These are phyloP conservation scores for Podaxis sp. DNA, from an alignment of 768 basidiomycete species.

Conservation along the genomic window DNA sequence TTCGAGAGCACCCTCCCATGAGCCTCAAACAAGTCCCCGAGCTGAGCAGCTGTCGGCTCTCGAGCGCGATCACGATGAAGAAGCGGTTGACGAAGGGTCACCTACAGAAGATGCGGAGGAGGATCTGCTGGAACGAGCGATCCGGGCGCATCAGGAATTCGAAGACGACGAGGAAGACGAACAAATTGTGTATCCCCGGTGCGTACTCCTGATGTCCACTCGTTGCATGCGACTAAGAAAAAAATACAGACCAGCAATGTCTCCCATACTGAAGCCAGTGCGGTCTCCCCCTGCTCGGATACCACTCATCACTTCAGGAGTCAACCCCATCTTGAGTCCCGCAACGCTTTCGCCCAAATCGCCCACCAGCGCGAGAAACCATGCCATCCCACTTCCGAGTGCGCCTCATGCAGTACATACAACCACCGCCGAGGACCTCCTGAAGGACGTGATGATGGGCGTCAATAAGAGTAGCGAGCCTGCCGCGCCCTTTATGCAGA, in stretches of 20 bases:
- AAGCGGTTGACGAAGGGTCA: constrained; percentile 64
- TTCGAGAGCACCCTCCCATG: constrained; percentile 5
- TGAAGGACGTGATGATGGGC: constrained; percentile 48
- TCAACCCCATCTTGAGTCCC: constrained; percentile 29
- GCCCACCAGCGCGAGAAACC: constrained; percentile 22
- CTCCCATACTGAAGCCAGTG: constrained; percentile 20
- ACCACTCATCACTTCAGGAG: constrained; percentile 28
- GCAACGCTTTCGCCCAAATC: constrained; percentile 25
- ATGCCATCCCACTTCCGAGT: constrained; percentile 3
- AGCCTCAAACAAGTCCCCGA: constrained; percentile 20
- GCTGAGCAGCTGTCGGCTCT: constrained; percentile 19
- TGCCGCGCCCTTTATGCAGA: constrained; percentile 31
- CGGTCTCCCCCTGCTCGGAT: constrained; percentile 28
- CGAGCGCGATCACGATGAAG: constrained; percentile 38
- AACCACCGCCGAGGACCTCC: constrained; percentile 65
- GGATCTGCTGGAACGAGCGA: constrained; percentile 72
- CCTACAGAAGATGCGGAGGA: constrained; percentile 85
- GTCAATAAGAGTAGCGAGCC: constrained; percentile 21
- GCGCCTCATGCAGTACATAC: constrained; percentile 19
- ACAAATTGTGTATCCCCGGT: constrained; percentile 74
- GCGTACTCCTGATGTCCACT: constrained; percentile 29
- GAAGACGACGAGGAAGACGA: constrained; percentile 55
- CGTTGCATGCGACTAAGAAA: neutral
- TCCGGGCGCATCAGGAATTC: constrained; percentile 37
- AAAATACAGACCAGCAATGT: constrained; percentile 21